phyloP scores from a whole-genome alignment of 2,329 filamentous ascomycete genomes.

The Colletotrichum sojae region DNA sequence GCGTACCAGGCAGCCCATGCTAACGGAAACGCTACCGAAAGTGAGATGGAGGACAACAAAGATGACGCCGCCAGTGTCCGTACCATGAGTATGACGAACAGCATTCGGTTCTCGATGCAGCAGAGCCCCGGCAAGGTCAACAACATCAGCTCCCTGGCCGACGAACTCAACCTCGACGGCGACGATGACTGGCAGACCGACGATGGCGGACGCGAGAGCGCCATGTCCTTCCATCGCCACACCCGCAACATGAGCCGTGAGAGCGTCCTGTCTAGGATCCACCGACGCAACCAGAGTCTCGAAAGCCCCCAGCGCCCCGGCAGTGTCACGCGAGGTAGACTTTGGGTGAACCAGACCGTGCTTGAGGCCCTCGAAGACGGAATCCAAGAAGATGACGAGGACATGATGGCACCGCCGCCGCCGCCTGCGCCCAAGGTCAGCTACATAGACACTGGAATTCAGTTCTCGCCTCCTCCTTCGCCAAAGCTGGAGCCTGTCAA shows the following conservation, averaged over 20 bases:
- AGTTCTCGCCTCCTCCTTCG: constrained; percentile 87
- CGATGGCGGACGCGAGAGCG: constrained; percentile 77
- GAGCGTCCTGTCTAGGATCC: constrained; percentile 64
- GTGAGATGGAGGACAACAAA: constrained; percentile 73
- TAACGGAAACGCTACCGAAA: constrained; percentile 61
- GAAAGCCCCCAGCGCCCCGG: constrained; percentile 70
- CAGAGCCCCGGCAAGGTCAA: constrained; percentile 64
- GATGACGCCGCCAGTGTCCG: constrained; percentile 82
- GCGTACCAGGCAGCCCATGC: constrained; percentile 72
- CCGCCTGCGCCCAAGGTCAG: constrained; percentile 56
- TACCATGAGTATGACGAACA: constrained; percentile 80
- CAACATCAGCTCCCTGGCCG: constrained; percentile 84
- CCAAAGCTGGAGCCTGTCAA: constrained; percentile 65
- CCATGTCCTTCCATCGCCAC: constrained; percentile 66
- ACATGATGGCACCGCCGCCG: constrained; percentile 44
- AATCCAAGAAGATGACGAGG: constrained; percentile 65
- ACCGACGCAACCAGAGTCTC: constrained; percentile 70
- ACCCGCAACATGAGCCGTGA: constrained; percentile 71
- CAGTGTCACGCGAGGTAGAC: constrained; percentile 67
- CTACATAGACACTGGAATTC: constrained; percentile 83
- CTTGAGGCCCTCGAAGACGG: constrained; percentile 69
- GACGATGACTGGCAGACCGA: constrained; percentile 82
- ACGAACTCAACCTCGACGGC: constrained; percentile 90
- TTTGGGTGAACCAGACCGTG: constrained; percentile 68
- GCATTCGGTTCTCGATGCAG: constrained; percentile 82